Conservation (phyloP, 176 grass and related monocot genomes). For the Eragrostis curvula region DNA sequence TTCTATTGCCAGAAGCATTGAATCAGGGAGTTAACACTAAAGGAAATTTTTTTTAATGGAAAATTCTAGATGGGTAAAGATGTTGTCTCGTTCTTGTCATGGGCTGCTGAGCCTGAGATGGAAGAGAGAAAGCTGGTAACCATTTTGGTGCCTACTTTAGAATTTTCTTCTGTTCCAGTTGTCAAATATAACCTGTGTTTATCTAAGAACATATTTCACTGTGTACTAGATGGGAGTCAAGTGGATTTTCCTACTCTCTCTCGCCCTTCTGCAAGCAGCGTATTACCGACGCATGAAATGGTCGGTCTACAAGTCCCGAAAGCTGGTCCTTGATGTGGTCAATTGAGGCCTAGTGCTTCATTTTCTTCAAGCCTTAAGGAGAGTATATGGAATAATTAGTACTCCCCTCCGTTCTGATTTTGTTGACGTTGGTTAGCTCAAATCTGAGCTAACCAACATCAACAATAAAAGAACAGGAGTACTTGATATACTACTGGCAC, state of each 20-base stretch:
- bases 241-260: slow-evolving; percentile 75
- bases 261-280: slow-evolving; percentile 78
- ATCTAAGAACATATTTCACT: slow-evolving; percentile 6
- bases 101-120: slow-evolving; percentile 84
- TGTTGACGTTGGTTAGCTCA: no score
- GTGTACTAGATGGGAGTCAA: slow-evolving; percentile 51
- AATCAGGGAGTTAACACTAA: not conserved
- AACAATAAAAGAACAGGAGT: no score
- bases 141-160: not conserved
- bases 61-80: slow-evolving; percentile 76
- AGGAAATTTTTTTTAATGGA: not conserved
- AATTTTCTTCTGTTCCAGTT: not conserved
- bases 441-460: no score
- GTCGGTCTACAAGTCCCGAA: slow-evolving; percentile 65
- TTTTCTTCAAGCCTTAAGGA: slow-evolving; percentile 1
- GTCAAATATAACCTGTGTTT: not conserved
- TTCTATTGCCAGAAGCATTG: not conserved
- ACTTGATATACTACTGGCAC: not conserved
- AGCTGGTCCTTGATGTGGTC: slow-evolving; percentile 65
- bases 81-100: slow-evolving; percentile 66
- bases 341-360: slow-evolving; percentile 41
- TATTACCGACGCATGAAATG: slow-evolving; percentile 83
- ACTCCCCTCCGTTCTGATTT: no score
- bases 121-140: slow-evolving; percentile 84
- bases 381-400: slow-evolving; percentile 24